Base-by-base conservation (phyloP, 2,329 filamentous ascomycete genomes). In the Pseudocercospora cruenta region DNA sequence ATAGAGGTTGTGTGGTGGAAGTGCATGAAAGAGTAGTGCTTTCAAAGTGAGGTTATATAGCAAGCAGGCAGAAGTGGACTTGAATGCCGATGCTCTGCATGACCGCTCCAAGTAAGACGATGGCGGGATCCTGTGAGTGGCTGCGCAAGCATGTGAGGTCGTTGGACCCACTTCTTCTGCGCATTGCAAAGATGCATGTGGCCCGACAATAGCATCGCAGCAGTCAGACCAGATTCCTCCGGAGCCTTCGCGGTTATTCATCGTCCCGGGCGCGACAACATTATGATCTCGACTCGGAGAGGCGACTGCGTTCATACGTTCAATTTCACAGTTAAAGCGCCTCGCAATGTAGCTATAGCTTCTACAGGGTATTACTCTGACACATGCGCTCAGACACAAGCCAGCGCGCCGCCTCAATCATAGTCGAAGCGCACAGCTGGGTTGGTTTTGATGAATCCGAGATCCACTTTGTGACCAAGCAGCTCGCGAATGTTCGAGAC, bases 391-490 rank as follows among this genome's bases (percentile, higher is more conserved):
- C 47, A 26, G 12, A 26, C 39, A 51, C 7, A 14, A 12, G 22
- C n/a, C 12, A 19, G 21, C 47, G 21, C 47, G 19, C 19, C 19
- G 10, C 7, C 26, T 62, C 70, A 70, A 39, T 93, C 87, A 83
- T 93, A 94, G 74, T 96, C 92, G 78, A 98, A 83, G 79, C 94
- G 87, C 67, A 98, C 94, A 21, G 94, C 95, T 10, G 94, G 90
- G 80, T 96, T 97, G 72, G 86, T 89, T 83, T 96, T 90, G 72
- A 99, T 93, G 82, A 97, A 97, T 76, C 89, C 89, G 77, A 98
- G 82, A 81, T 98, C 94, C 49, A 97, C 94, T 84, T 97, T 96
- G 83, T 99, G 94, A 14, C 94, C 94, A 62, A 99, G 83, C 75
- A 97, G 82, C 80, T 97, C 93, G 73, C 94, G 88, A 74, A 97